phyloP scores from a whole-genome alignment of 345 rosid genomes.

The Gossypium anomalum region DNA sequence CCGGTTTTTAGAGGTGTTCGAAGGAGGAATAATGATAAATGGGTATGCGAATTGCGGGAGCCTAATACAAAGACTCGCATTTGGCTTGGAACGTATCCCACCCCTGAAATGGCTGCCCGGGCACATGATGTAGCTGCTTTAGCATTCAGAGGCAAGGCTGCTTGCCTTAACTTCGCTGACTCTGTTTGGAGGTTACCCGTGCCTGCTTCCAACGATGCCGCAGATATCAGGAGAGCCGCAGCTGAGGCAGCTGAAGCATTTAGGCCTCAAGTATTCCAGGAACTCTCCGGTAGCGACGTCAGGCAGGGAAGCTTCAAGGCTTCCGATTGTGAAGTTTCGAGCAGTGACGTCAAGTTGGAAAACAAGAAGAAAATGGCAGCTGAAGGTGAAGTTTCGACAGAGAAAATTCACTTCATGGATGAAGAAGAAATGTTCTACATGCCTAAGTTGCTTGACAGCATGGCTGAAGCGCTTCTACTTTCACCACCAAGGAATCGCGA shows the following conservation, averaged over 20 bases:
- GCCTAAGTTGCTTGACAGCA: constrained; percentile 40
- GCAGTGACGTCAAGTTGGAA: background rate
- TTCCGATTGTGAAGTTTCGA: constrained; percentile 14
- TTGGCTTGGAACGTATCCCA: constrained; percentile 79
- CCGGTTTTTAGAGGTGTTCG: constrained; percentile 68
- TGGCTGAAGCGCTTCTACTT: constrained; percentile 67
- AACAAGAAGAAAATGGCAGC: background rate
- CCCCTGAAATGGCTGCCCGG: constrained; percentile 73
- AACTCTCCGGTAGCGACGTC: background rate
- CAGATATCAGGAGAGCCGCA: constrained; percentile 44
- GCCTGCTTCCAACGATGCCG: constrained; percentile 41
- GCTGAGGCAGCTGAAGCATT: constrained; percentile 52
- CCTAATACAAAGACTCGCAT: constrained; percentile 53
- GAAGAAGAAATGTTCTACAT: constrained; percentile 40
- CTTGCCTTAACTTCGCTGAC: constrained; percentile 72
- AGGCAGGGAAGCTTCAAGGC: constrained; percentile 10
- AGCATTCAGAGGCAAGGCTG: constrained; percentile 55
- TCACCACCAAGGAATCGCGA: constrained; percentile 46
- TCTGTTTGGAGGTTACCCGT: constrained; percentile 55
- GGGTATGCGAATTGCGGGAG: constrained; percentile 74
- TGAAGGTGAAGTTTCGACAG: background rate
- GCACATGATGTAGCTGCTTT: constrained; percentile 80
- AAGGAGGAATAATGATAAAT: constrained; percentile 48
- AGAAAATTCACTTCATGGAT: constrained; percentile 22
- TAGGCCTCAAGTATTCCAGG: constrained; percentile 31